Evolutionary conservation across 2,329 filamentous ascomycete species (phyloP).

Genomic region (Fusarium sp.): DNA sequence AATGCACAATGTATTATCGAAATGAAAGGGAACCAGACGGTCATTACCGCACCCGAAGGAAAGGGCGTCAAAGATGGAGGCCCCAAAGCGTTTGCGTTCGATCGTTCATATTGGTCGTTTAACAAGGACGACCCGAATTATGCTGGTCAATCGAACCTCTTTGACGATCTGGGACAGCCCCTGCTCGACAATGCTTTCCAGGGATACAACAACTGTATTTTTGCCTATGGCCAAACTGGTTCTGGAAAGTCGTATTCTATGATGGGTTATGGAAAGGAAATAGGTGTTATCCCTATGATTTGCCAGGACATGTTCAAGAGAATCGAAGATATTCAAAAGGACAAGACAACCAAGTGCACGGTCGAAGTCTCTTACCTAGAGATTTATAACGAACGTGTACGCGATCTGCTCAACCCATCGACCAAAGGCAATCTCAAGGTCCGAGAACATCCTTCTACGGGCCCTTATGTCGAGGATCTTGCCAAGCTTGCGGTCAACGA

Average conservation of each 20-base stretch:
- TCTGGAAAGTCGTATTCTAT: conserved; percentile 99
- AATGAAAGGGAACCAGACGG: conserved; percentile 94
- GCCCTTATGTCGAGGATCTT: conserved; percentile 97
- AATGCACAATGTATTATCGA: conserved; percentile 96
- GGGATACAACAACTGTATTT: conserved; percentile 99
- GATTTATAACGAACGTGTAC: conserved; percentile 98
- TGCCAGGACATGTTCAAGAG: conserved; percentile 97
- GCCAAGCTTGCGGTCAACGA: conserved; percentile 94
- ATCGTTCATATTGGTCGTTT: conserved; percentile 99
- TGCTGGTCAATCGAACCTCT: conserved; percentile 90
- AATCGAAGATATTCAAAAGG: conserved; percentile 77
- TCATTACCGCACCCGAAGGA: conserved; percentile 78
- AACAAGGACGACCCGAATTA: conserved; percentile 84
- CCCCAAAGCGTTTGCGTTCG: conserved; percentile 92
- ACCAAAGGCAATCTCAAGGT: conserved; percentile 98
- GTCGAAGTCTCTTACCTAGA: conserved; percentile 99
- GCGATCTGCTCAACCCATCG: conserved; percentile 92
- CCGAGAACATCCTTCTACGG: conserved; percentile 95
- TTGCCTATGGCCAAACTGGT: conserved; percentile 97
- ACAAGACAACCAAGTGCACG: conserved; percentile 86
- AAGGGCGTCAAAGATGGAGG: conserved; percentile 80
- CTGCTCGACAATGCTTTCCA: conserved; percentile 97
- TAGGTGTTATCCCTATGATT: conserved; percentile 96
- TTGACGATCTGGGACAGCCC: conserved; percentile 88
- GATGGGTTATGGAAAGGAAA: conserved; percentile 98